Evolutionary conservation across 2,329 filamentous ascomycete genomes (phyloP).

Genomic region (Diaporthe velutina): DNA sequence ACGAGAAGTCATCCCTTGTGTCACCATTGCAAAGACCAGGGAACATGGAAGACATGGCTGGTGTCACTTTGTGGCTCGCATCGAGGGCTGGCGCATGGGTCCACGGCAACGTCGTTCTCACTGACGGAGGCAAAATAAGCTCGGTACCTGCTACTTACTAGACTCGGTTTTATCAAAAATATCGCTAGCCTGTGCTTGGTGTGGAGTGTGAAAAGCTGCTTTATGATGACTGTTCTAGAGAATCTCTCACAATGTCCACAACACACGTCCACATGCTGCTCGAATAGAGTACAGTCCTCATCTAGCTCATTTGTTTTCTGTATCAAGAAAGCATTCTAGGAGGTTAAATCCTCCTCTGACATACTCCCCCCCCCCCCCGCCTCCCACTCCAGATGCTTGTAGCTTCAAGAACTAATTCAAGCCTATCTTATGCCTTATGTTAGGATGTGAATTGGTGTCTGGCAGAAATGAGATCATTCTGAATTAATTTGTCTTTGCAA

Average conservation of each 20-base stretch:
- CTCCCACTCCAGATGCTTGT: too few relatives aligned
- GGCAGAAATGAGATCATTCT: too few relatives aligned
- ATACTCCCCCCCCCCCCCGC: too few relatives aligned
- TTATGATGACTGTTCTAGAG: neutral
- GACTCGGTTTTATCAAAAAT: neutral
- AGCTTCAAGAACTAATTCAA: too few relatives aligned
- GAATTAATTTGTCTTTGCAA: too few relatives aligned
- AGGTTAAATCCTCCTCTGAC: too few relatives aligned
- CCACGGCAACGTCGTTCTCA: neutral
- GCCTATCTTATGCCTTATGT: too few relatives aligned
- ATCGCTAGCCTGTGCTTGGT: neutral
- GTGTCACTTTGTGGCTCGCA: neutral
- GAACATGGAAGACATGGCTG: slow-evolving; percentile 4
- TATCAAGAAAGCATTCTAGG: too few relatives aligned
- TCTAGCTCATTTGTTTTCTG: too few relatives aligned
- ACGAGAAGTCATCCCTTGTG: neutral
- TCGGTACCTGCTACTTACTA: slow-evolving; percentile 1
- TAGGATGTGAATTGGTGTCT: too few relatives aligned
- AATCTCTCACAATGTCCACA: neutral
- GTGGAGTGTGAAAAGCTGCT: neutral
- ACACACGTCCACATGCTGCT: too few relatives aligned
- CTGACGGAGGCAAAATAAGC: neutral
- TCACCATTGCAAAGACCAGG: slow-evolving; percentile 5
- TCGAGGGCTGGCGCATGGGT: slow-evolving; percentile 1
- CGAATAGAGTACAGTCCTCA: too few relatives aligned